Base-by-base conservation (phyloP, 345 rosid genomes). In the Linum usitatissimum region DNA sequence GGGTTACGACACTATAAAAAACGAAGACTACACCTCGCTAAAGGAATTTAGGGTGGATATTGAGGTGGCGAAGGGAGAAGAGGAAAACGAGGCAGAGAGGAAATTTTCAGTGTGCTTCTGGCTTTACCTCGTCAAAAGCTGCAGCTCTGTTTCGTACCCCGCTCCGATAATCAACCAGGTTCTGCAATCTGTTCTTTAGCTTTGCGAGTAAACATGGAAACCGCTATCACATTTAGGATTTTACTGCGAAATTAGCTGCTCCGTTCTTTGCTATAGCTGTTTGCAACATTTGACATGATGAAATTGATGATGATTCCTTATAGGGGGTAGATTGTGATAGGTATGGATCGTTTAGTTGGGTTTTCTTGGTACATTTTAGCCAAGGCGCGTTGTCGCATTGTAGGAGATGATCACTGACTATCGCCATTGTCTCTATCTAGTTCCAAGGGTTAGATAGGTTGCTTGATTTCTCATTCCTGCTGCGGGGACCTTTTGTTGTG, bases 161-260 rank as follows among this genome's bases (percentile, higher is more conserved):
- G 68, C 77, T 12, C 68, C 84, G 39, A 71, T 84, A 60, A 69
- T 84, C 65, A 67, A 80, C 54, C 96, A 79, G 90, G 96, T 83
- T 31, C 55, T 13, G 9, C 18, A 61, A 49, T 8, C 48, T 45
- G 15, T 12, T 10, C 51, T 45, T 45, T 45, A 4, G 38, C 38
- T 45, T 9, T 45, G 3, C 51, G 14, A 45, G 15, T 45, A 45
- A 45, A 34, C 5, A 34, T 34, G 5, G 38, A 34, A 34, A 34
- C 38, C 38, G 5, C 38, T 7, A 34, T 34, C 38, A 34, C 38
- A 7, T 34, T 34, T 34, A 34, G 38, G 38, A 7, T 34, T 34
- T 5, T 34, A 34, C 38, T 34, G 38, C 38, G 38, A 4, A 34
- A 34, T 34, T 34, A 34, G 38, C 38, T 34, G 3, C 38, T 34